Conservation (phyloP, 1,284 basidiomycete species). For the Pholiota adiposa region DNA sequence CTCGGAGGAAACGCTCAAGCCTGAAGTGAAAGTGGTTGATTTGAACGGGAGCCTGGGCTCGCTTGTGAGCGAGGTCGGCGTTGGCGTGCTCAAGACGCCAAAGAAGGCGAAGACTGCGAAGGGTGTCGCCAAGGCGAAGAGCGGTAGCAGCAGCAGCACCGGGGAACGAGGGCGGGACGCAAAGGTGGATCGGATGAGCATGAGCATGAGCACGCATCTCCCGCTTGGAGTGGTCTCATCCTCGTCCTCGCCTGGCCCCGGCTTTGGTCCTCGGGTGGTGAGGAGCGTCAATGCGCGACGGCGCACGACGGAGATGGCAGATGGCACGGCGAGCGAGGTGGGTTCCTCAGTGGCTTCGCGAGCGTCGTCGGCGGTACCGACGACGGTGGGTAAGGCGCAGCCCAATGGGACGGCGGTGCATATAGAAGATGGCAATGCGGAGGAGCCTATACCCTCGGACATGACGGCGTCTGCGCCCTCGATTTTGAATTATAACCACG, state of each 20-base stretch:
- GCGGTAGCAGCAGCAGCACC: too few relatives aligned
- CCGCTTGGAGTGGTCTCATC: constrained; percentile 19
- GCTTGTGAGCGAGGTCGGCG: constrained; percentile 46
- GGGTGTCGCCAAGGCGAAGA: constrained; percentile 14
- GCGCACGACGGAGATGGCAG: constrained; percentile 8
- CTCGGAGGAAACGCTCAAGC: constrained; percentile 68
- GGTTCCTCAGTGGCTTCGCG: constrained; percentile 1
- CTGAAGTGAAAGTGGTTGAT: constrained; percentile 43
- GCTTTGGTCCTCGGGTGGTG: constrained; percentile 52
- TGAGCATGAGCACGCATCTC: constrained; percentile 23
- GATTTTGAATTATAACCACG: constrained; percentile 16
- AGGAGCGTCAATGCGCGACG: constrained; percentile 53
- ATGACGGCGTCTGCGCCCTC: constrained; percentile 31
- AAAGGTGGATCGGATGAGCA: constrained; percentile 17
- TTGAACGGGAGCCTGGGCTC: constrained; percentile 49
- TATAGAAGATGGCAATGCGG: constrained; percentile 2
- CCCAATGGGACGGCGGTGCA: constrained; percentile 11
- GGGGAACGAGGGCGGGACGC: constrained; percentile 6
- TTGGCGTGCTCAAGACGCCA: constrained; percentile 37
- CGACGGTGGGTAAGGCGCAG: not conserved
- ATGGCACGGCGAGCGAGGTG: not conserved
- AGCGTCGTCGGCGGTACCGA: not conserved
- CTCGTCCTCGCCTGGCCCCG: too few relatives aligned
- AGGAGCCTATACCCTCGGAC: constrained; percentile 17
- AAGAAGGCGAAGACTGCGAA: constrained; percentile 26